These are phyloP conservation scores for Benincasa hispida DNA, from an alignment of 306 rosid genomes.

Conservation along the genomic window DNA sequence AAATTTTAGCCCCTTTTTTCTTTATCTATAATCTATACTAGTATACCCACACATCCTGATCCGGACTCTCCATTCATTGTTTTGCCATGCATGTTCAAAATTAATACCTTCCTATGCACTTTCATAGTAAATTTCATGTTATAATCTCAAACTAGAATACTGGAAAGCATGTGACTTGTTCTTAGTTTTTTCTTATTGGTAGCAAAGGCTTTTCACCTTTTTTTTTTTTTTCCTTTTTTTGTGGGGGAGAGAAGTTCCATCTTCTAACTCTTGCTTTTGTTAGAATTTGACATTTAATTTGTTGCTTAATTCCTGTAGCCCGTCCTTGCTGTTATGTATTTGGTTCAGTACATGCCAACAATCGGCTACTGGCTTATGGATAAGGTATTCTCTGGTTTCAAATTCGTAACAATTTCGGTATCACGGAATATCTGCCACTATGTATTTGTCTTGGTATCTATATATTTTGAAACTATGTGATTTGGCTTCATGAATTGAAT, in stretches of 20 bases:
- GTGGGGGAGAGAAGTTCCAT: not conserved
- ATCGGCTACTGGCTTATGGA: slow-evolving; percentile 91
- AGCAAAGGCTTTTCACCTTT: too few species aligned
- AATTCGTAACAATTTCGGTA: not conserved
- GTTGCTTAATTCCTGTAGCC: slow-evolving; percentile 37
- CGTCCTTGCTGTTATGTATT: slow-evolving; percentile 77
- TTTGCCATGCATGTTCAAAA: not conserved
- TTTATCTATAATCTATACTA: not conserved
- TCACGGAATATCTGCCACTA: not conserved
- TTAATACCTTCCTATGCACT: not conserved
- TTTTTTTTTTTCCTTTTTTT: too few species aligned
- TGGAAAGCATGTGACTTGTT: not conserved
- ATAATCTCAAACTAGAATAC: not conserved
- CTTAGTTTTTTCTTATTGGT: not conserved
- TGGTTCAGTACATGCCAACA: slow-evolving; percentile 82
- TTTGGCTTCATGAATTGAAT: not conserved
- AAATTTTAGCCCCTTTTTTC: not conserved
- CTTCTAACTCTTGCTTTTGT: not conserved
- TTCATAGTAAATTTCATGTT: not conserved
- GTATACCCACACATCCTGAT: not conserved
- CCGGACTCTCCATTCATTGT: not conserved
- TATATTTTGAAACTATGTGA: not conserved
- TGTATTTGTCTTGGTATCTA: not conserved
- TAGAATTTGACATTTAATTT: not conserved
- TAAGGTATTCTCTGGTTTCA: slow-evolving; percentile 41